Base-by-base conservation (phyloP, 1,284 basidiomycete species). In the Trichosporon ovoides region DNA sequence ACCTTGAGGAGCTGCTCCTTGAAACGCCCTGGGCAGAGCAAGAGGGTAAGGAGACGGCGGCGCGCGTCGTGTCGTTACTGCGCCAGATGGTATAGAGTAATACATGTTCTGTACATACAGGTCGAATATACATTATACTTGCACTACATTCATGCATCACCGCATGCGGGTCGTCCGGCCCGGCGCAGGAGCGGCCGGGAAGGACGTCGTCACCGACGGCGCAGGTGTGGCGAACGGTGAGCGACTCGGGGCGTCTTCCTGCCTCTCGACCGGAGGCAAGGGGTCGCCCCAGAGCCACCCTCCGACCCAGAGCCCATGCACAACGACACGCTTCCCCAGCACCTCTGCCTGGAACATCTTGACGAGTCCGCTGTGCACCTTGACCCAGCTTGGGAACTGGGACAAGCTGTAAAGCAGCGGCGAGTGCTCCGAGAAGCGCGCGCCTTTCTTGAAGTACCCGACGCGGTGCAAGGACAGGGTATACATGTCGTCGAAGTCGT, bases 271-370 rank as follows among this genome's bases (percentile, higher is more conserved):
- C 9, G 7, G 33, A 6, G 68, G 69, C 37, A 71, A 24, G 20
- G 65, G 55, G 14, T 66, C 63, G 3, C 73, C 73, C 72, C 73
- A 74, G 22, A 53, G 54, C 72, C 72, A 76, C 3, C 89, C 89
- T 20, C 93, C 94, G 24, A 98, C 83, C 33, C 87, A 87, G 46
- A 98, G 82, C 70, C 97, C 94, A 76, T 98, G 95, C 13, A 98
- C 92, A 3, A 98, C 95, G 13, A 96, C 94, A n/a, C 88, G 83
- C 77, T 98, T 98, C 11, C 87, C 85, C 31, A 97, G 79, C n/a
- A 97, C 93, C 76, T 98, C 95, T 14, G 87, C 92, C 82, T 89
- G 84, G 76, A 94, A 98, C 94, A 98, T 98, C 80, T 96, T 97
- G 68, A 91, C 83, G 64, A 98, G 76, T 2, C 96, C 96, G 6